These are phyloP conservation scores for Glonium stellatum DNA, from an alignment of 495 filamentous ascomycete genomes.

Conservation along the genomic window DNA sequence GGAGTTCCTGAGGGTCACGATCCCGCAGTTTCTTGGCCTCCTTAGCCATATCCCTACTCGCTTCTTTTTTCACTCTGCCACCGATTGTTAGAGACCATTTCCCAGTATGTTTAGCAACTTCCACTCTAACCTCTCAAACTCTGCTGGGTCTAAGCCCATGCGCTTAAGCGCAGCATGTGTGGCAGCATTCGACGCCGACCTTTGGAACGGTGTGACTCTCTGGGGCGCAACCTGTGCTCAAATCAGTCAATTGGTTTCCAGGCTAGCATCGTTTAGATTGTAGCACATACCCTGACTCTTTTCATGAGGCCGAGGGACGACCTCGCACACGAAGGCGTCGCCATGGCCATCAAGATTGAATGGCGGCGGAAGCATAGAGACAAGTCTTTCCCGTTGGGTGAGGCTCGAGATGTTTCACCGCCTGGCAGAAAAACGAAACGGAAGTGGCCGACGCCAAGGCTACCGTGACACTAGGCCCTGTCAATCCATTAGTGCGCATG, in stretches of 20 bases:
- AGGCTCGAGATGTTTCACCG: slow-evolving; percentile 6
- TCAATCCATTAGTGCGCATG: not conserved
- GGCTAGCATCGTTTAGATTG: not conserved
- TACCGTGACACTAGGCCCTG: not conserved
- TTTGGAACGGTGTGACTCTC: not conserved
- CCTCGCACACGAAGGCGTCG: slow-evolving; percentile 23
- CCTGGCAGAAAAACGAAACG: slow-evolving; percentile 15
- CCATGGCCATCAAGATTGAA: slow-evolving; percentile 11
- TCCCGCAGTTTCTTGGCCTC: not conserved
- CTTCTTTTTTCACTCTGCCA: no score
- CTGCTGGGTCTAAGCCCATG: no score
- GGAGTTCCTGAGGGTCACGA: not conserved
- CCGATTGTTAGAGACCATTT: no score
- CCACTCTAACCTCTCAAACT: no score
- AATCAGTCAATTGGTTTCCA: slow-evolving; percentile 7
- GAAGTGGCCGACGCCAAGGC: not conserved
- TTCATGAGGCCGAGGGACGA: slow-evolving; percentile 23
- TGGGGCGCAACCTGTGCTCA: slow-evolving; percentile 10
- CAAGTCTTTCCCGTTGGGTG: no score
- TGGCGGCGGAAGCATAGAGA: not conserved
- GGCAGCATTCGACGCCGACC: no score
- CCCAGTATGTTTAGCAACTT: no score
- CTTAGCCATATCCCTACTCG: no score
- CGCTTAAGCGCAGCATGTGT: no score
- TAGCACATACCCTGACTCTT: slow-evolving; percentile 21